Evolutionary conservation across 441 rosid species (phyloP).

Genomic region (Omphalea diandra): DNA sequence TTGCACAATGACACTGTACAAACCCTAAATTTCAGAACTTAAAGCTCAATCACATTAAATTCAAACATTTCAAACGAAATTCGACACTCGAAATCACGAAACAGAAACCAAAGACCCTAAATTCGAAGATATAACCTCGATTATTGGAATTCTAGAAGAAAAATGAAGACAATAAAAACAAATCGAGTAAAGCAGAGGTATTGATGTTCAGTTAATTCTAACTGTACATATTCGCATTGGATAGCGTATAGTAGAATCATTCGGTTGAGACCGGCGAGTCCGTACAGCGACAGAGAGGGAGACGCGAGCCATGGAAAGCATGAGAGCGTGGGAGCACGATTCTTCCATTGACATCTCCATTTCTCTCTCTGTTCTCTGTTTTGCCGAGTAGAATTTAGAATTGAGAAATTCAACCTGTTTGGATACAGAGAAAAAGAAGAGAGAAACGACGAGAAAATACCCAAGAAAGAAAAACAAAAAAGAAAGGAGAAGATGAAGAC

Average conservation of each 20-base stretch:
- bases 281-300: constrained; percentile 50
- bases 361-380: no score
- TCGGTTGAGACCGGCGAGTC: constrained; percentile 43
- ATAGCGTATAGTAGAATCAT: constrained; percentile 44
- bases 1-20: constrained; percentile 17
- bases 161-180: no score
- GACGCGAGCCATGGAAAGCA: constrained; percentile 43
- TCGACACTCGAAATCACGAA: not conserved
- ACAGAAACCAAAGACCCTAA: constrained; percentile 18
- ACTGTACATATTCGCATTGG: constrained; percentile 60
- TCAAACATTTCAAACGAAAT: not conserved
- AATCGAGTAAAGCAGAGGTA: constrained; percentile 12
- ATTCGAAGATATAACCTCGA: constrained; percentile 18
- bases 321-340: constrained; percentile 42
- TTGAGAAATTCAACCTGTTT: constrained; percentile 17
- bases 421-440: constrained; percentile 10
- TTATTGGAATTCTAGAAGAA: constrained; percentile 26
- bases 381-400: not conserved
- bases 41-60: constrained; percentile 14
- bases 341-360: constrained; percentile 71
- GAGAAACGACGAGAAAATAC: constrained; percentile 19
- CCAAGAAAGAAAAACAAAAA: constrained; percentile 12
- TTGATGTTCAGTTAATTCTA: constrained; percentile 31
- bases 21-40: constrained; percentile 22
- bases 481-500: no score